phyloP scores from a whole-genome alignment of 2,329 filamentous ascomycete species.

The Monosporascus sp. region DNA sequence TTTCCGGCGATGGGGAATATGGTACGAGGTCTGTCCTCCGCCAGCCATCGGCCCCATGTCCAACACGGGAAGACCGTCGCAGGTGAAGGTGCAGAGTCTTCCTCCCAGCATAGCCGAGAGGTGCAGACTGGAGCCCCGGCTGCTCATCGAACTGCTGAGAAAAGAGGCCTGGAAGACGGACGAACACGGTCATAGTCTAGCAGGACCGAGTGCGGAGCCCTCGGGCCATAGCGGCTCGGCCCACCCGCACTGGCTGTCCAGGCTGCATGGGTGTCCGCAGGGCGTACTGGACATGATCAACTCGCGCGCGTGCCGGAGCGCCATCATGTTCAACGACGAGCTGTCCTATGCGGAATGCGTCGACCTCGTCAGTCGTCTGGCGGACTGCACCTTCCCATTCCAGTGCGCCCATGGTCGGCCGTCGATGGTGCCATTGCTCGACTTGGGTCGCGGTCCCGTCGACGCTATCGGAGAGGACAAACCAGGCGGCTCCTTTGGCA shows the following conservation, averaged over 20 bases:
- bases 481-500: slow-evolving; percentile 12
- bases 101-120: slow-evolving; percentile 71
- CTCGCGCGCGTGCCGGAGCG: slow-evolving; percentile 70
- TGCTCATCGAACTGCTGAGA: slow-evolving; percentile 70
- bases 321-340: slow-evolving; percentile 81
- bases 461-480: neutral
- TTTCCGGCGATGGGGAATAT: slow-evolving; percentile 72
- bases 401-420: slow-evolving; percentile 77
- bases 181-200: slow-evolving; percentile 32
- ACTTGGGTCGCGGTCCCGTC: slow-evolving; percentile 32
- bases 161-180: slow-evolving; percentile 65
- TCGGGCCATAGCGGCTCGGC: slow-evolving; percentile 2
- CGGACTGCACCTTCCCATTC: slow-evolving; percentile 66
- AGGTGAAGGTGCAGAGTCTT: slow-evolving; percentile 51
- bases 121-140: slow-evolving; percentile 64
- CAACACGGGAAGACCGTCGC: slow-evolving; percentile 6
- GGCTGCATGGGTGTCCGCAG: slow-evolving; percentile 64
- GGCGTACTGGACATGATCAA: slow-evolving; percentile 73
- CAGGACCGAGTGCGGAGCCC: neutral
- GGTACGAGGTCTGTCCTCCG: slow-evolving; percentile 44
- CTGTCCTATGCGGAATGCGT: slow-evolving; percentile 54
- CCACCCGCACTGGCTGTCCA: slow-evolving; percentile 48
- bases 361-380: slow-evolving; percentile 51
- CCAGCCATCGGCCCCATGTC: neutral
- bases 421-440: slow-evolving; percentile 58